Evolutionary conservation across 2,329 filamentous ascomycete genomes (phyloP).

Genomic region (Aspergillus pseudonomiae): DNA sequence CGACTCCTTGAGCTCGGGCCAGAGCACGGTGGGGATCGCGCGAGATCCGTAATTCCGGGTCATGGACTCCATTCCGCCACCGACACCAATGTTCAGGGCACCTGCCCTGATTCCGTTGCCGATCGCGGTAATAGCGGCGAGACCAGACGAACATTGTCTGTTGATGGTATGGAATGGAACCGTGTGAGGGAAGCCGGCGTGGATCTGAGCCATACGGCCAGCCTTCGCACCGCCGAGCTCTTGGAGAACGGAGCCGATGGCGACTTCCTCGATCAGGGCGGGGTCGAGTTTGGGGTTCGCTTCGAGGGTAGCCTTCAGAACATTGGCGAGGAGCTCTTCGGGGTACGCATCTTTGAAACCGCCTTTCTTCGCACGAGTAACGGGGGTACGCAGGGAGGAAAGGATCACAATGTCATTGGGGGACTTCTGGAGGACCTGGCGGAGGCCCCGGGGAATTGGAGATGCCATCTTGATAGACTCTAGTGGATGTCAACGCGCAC

Average conservation of each 20-base stretch:
- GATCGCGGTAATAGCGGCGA: slow-evolving; percentile 75
- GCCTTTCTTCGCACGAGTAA: slow-evolving; percentile 82
- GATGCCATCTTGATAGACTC: slow-evolving; percentile 45
- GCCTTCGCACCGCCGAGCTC: slow-evolving; percentile 91
- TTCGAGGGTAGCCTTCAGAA: slow-evolving; percentile 68
- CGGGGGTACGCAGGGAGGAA: slow-evolving; percentile 84
- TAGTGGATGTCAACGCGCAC: slow-evolving; percentile 1
- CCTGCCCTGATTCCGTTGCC: slow-evolving; percentile 76
- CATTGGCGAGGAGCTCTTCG: slow-evolving; percentile 75
- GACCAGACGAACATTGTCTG: slow-evolving; percentile 77
- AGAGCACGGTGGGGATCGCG: slow-evolving; percentile 82
- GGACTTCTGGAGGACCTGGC: slow-evolving; percentile 75
- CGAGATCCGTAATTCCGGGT: slow-evolving; percentile 82
- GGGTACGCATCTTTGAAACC: slow-evolving; percentile 85
- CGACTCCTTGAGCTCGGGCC: slow-evolving; percentile 71
- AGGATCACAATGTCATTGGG: slow-evolving; percentile 85
- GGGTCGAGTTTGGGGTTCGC: slow-evolving; percentile 74
- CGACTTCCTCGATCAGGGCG: slow-evolving; percentile 73
- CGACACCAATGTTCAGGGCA: slow-evolving; percentile 73
- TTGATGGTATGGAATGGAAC: slow-evolving; percentile 86
- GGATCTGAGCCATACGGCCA: slow-evolving; percentile 85
- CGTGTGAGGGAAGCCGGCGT: slow-evolving; percentile 72
- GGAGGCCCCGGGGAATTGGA: slow-evolving; percentile 65
- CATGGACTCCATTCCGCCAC: slow-evolving; percentile 95
- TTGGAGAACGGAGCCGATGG: slow-evolving; percentile 84